These are phyloP conservation scores for Casaregolazyma suthepensis DNA, from an alignment of 1,139 yeast genomes.

Conservation along the genomic window DNA sequence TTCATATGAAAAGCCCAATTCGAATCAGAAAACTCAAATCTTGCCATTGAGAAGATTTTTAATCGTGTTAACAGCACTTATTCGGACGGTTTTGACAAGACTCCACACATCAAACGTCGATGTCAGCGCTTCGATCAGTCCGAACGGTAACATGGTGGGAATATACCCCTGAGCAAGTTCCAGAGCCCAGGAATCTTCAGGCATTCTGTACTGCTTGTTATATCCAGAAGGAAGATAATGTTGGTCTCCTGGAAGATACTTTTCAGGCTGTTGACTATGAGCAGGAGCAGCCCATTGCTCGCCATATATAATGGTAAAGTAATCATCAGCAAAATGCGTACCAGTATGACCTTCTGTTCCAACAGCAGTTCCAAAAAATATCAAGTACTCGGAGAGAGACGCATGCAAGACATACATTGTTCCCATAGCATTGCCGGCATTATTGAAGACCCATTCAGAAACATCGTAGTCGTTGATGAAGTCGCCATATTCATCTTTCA, in stretches of 20 bases:
- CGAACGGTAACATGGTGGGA: constrained; percentile 96
- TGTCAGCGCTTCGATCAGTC: constrained; percentile 70
- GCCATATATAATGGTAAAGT: constrained; percentile 83
- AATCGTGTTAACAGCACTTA: constrained; percentile 75
- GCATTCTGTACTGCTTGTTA: constrained; percentile 82
- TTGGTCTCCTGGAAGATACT: constrained; percentile 64
- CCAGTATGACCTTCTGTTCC: constrained; percentile 98
- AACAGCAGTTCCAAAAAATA: constrained; percentile 78
- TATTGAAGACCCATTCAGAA: constrained; percentile 92
- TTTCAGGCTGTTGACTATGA: constrained; percentile 53
- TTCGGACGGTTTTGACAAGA: constrained; percentile 57
- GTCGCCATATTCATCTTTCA: constrained; percentile 62
- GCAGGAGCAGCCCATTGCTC: constrained; percentile 68
- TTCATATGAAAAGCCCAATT: not conserved
- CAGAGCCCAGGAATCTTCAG: constrained; percentile 64
- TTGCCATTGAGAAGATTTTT: constrained; percentile 63
- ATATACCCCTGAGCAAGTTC: constrained; percentile 99
- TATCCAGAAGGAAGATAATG: constrained; percentile 72
- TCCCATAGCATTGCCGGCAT: constrained; percentile 99
- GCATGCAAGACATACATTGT: constrained; percentile 94
- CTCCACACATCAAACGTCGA: constrained; percentile 77
- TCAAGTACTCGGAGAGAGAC: constrained; percentile 87
- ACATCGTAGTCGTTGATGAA: constrained; percentile 61
- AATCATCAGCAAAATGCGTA: constrained; percentile 92
- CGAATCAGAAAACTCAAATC: constrained; percentile 38